Conservation (phyloP, 371 early-diverging fungal species). For the Globomyces sp. region DNA sequence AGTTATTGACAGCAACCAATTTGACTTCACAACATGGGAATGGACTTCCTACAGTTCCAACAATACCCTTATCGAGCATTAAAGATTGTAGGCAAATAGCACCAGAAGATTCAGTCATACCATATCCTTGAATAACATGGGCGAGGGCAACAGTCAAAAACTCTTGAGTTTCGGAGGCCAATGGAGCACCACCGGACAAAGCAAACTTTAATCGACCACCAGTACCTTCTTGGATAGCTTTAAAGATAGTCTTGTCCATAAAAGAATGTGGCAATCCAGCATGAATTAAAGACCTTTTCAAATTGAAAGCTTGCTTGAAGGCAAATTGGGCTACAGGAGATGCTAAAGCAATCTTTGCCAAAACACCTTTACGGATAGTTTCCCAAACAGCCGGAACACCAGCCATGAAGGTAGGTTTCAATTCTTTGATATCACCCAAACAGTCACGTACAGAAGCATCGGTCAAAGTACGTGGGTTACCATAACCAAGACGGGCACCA, state of each 20-base stretch:
- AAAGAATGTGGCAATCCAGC: slow-evolving; percentile 63
- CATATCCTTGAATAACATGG: slow-evolving; percentile 89
- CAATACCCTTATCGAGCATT: slow-evolving; percentile 14
- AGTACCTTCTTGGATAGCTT: slow-evolving; percentile 76
- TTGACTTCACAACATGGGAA: slow-evolving; percentile 45
- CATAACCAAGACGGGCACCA: slow-evolving; percentile 84
- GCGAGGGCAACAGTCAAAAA: slow-evolving; percentile 83
- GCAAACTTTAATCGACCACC: slow-evolving; percentile 85
- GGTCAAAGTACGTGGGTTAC: slow-evolving; percentile 74
- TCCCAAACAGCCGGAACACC: slow-evolving; percentile 92
- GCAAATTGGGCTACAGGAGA: slow-evolving; percentile 66
- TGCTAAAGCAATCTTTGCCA: slow-evolving; percentile 59
- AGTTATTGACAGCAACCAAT: slow-evolving; percentile 43
- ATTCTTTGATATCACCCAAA: slow-evolving; percentile 85
- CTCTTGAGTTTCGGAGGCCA: slow-evolving; percentile 78
- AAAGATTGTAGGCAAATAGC: slow-evolving; percentile 38
- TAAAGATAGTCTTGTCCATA: slow-evolving; percentile 80
- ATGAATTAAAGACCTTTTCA: slow-evolving; percentile 68
- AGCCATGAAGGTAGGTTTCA: slow-evolving; percentile 84
- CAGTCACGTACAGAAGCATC: slow-evolving; percentile 84
- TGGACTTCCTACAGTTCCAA: slow-evolving; percentile 58
- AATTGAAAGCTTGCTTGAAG: slow-evolving; percentile 67
- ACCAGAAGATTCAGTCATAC: slow-evolving; percentile 51
- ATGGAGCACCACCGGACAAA: slow-evolving; percentile 93
- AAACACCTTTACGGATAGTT: slow-evolving; percentile 77